Evolutionary conservation across 192 early-diverging fungal genomes (phyloP).

Genomic region (Pecoramyces ruminantium): DNA sequence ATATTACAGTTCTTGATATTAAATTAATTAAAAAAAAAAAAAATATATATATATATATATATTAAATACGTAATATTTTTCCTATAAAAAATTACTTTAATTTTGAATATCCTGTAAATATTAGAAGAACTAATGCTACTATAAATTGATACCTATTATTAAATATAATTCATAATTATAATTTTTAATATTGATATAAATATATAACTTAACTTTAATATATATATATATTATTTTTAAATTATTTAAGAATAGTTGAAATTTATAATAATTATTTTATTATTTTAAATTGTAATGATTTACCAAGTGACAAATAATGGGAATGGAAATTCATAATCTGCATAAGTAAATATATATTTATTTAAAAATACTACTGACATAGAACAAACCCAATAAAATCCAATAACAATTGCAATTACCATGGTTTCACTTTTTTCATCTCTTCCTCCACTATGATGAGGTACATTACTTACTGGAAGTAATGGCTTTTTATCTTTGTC

Average conservation of each 20-base stretch:
- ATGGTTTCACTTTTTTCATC: background rate
- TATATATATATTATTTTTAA: too few species aligned
- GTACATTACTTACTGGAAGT: background rate
- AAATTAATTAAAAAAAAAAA: too few species aligned
- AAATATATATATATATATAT: background rate
- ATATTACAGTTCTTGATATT: too few species aligned
- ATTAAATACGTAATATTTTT: background rate
- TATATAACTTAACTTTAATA: too few species aligned
- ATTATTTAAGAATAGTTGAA: too few species aligned
- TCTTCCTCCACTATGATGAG: background rate
- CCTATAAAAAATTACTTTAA: too few species aligned
- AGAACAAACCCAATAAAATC: constrained; percentile 42
- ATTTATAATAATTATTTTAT: too few species aligned
- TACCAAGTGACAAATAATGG: constrained; percentile 46
- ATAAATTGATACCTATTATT: constrained; percentile 24
- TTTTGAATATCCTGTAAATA: constrained; percentile 32
- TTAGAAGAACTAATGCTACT: constrained; percentile 29
- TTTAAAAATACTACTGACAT: constrained; percentile 48
- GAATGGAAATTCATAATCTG: constrained; percentile 44
- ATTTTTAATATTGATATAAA: too few species aligned
- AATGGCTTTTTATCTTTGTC: background rate
- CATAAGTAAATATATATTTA: constrained; percentile 39
- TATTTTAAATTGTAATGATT: too few species aligned
- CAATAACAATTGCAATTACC: constrained; percentile 18
- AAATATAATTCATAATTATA: too few species aligned